phyloP scores from a whole-genome alignment of 495 filamentous ascomycete species.

The Chaetomium cochliodes region DNA sequence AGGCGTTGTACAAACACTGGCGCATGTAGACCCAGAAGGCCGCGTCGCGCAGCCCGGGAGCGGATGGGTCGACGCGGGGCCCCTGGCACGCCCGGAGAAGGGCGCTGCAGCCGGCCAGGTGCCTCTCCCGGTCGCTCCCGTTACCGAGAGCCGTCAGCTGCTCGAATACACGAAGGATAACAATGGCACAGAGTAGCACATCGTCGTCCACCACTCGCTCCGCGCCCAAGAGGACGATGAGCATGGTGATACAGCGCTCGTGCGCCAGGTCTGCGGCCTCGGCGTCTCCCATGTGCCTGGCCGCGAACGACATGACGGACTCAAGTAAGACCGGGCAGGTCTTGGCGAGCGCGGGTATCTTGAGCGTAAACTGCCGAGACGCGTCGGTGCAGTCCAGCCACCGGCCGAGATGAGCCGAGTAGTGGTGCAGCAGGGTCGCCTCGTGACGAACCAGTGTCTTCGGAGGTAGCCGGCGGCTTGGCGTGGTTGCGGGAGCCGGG shows the following conservation, averaged over 20 bases:
- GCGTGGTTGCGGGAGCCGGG: neutral
- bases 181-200: conserved; percentile 2
- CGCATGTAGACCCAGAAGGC: conserved; percentile 9
- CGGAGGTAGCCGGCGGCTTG: neutral
- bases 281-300: neutral
- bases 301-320: conserved; percentile 2
- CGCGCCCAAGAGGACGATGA: conserved; percentile 1
- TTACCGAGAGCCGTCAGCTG: conserved; percentile 4
- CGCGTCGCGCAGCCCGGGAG: neutral
- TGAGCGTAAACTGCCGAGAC: conserved; percentile 8
- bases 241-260: conserved; percentile 4
- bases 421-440: neutral
- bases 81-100: conserved; percentile 2
- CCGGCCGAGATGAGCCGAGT: neutral
- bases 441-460: neutral
- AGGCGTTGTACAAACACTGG: conserved; percentile 7
- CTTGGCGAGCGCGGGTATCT: conserved; percentile 3
- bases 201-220: neutral
- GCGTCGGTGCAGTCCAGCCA: conserved; percentile 6
- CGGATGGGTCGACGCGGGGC: conserved; percentile 2
- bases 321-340: neutral
- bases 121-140: conserved; percentile 1
- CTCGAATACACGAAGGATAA: conserved; percentile 1
- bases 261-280: neutral
- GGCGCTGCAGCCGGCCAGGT: conserved; percentile 5